phyloP scores from a whole-genome alignment of 805 yeast species.

The Lipomyces chichibuensis region DNA sequence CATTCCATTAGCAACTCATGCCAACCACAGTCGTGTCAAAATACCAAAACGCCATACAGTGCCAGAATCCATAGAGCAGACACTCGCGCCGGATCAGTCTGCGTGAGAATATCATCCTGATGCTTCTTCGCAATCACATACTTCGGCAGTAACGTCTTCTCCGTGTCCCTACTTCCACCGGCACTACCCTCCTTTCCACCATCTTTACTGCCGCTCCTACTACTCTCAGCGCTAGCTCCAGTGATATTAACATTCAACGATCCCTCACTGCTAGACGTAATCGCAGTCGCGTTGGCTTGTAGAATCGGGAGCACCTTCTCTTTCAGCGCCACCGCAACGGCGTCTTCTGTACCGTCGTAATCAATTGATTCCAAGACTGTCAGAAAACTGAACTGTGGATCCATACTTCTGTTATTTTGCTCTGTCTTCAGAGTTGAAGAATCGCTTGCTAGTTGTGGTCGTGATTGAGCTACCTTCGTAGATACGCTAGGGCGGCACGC shows the following conservation, averaged over 20 bases:
- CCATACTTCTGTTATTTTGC: background rate
- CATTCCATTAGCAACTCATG: background rate
- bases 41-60: constrained; percentile 12
- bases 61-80: constrained; percentile 31
- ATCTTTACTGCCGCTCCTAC: background rate
- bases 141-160: background rate
- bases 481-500: background rate
- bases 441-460: background rate
- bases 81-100: constrained; percentile 17
- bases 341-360: constrained; percentile 1
- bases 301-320: constrained; percentile 22
- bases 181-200: background rate
- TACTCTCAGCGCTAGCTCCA: background rate
- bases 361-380: constrained; percentile 11
- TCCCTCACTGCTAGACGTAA: background rate
- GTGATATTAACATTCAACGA: background rate
- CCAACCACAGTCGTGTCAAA: background rate
- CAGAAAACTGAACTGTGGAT: constrained; percentile 15
- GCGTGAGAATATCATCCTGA: constrained; percentile 12
- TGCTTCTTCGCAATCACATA: constrained; percentile 9
- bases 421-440: background rate
- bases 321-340: constrained; percentile 1
- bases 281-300: constrained; percentile 8
- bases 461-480: too few species aligned
- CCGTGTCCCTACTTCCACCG: background rate